These are phyloP conservation scores for Ustilago nuda DNA, from an alignment of 1,284 basidiomycete species.

Conservation along the genomic window DNA sequence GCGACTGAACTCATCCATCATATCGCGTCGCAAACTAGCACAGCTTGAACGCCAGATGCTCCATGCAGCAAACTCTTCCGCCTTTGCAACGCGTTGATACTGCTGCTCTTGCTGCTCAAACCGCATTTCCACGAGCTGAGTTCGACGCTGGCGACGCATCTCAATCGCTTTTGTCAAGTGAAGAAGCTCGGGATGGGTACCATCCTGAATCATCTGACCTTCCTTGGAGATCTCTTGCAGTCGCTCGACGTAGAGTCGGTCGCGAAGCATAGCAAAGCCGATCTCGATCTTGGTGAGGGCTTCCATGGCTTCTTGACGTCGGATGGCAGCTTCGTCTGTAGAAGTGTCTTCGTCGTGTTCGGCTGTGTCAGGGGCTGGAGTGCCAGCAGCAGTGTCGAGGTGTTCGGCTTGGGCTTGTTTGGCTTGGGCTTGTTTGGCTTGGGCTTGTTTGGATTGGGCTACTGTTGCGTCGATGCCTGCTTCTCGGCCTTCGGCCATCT, in stretches of 20 bases:
- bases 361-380: conserved; percentile 41
- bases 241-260: conserved; percentile 73
- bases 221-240: conserved; percentile 74
- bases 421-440: conserved; percentile 27
- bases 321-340: conserved; percentile 65
- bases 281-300: conserved; percentile 73
- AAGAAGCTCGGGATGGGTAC: conserved; percentile 82
- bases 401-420: conserved; percentile 41
- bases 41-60: conserved; percentile 73
- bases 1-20: conserved; percentile 84
- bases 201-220: conserved; percentile 73
- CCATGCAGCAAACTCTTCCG: conserved; percentile 75
- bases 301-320: conserved; percentile 72
- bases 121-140: conserved; percentile 67
- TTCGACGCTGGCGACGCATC: conserved; percentile 65
- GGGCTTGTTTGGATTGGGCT: conserved; percentile 23
- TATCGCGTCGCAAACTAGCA: conserved; percentile 76
- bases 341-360: conserved; percentile 55
- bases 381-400: conserved; percentile 44
- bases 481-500: conserved; percentile 12
- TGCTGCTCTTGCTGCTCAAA: conserved; percentile 77
- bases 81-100: conserved; percentile 78
- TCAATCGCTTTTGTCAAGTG: conserved; percentile 75
- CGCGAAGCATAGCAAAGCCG: conserved; percentile 73
- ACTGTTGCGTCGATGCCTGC: conserved; percentile 24